phyloP scores from a whole-genome alignment of 768 basidiomycete genomes.

The Mycena vulgaris region DNA sequence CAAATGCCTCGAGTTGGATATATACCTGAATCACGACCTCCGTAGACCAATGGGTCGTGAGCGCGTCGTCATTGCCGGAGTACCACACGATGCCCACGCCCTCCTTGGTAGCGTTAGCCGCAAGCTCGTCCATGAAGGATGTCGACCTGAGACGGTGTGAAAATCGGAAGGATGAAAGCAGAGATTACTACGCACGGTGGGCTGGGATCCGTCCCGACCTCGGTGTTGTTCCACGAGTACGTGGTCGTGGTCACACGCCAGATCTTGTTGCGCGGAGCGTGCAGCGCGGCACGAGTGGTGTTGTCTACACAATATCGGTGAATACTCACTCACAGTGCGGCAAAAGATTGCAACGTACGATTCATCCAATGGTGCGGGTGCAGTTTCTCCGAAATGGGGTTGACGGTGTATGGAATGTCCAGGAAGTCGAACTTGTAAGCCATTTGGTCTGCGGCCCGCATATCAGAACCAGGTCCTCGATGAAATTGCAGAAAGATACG shows the following conservation, averaged over 20 bases:
- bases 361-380: conserved; percentile 57
- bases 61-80: conserved; percentile 67
- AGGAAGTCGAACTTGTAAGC: conserved; percentile 24
- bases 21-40: conserved; percentile 61
- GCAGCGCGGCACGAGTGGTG: conserved; percentile 69
- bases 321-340: too few relatives aligned
- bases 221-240: conserved; percentile 8
- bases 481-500: background rate
- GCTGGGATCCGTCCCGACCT: conserved; percentile 12
- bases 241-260: conserved; percentile 46
- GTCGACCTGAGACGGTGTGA: background rate
- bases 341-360: conserved; percentile 45
- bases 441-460: conserved; percentile 11
- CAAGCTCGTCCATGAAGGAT: conserved; percentile 61
- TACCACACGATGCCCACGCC: conserved; percentile 57
- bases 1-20: background rate
- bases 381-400: conserved; percentile 28
- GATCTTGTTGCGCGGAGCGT: conserved; percentile 71
- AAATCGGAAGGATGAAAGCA: background rate
- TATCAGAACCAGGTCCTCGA: background rate
- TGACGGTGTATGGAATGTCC: conserved; percentile 28
- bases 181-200: background rate
- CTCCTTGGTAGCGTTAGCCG: conserved; percentile 58
- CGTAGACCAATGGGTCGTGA: conserved; percentile 61
- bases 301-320: conserved; percentile 51